Evolutionary conservation across 768 basidiomycete genomes (phyloP), one percentile per base, ranked within the genome.

Genomic region (Pholiota microspora): DNA sequence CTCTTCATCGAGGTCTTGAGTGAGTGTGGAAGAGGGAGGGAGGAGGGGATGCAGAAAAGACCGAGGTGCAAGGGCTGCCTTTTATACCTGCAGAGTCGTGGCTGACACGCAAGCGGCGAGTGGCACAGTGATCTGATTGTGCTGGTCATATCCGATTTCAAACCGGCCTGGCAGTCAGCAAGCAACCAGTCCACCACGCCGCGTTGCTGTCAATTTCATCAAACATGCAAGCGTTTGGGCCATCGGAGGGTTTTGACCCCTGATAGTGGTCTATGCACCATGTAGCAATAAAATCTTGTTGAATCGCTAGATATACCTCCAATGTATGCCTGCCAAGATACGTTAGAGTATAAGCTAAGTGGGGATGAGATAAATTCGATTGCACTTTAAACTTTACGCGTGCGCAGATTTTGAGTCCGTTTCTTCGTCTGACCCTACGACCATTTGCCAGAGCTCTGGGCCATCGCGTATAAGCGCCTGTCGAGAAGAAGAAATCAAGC

Each of bases 381-480:
- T 35, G 34, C 25, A 21, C 9, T 1, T 7, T 24, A 23, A 13
- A 2, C 32, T 13, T 50, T 16, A 50, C 21, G 36, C 35, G 12
- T 50, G 49, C 4, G 44, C 25, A 45, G 48, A 15, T 36, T 48
- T 49, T 32, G 49, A 47, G 3, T 64, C 59, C 29, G 62, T 53
- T 45, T 71, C 61, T 48, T 68, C 67, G 29, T 73, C 61, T 1
- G 58, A 45, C 27, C 74, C 77, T 15, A 70, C 62, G 29, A 75
- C 49, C 76, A 84, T 82, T 27, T 80, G 77, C 80, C 85, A 88
- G 27, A 90, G 75, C 65, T 91, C 89, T 0, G 89, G 89, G 6
- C 86, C 88, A 54, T 91, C 89, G 28, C 88, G 82, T 59, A 90
- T 86, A 36, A 92, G 74, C 12, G 85, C 86, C 87, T 90, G 49